Evolutionary conservation across 768 basidiomycete genomes (phyloP).

Genomic region (Suillus placidus): DNA sequence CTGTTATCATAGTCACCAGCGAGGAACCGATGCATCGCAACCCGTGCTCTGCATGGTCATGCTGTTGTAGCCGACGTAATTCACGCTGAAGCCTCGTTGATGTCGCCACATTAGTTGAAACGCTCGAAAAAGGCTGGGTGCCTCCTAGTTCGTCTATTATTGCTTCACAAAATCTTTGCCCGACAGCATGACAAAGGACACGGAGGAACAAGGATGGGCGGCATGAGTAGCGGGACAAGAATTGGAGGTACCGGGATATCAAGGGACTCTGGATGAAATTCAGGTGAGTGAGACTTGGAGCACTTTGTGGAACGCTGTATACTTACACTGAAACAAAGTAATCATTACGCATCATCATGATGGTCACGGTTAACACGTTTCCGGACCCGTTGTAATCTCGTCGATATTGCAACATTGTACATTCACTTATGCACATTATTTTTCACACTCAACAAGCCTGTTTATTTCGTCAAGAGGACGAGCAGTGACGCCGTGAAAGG

Average conservation of each 20-base stretch:
- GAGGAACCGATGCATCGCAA: conserved; percentile 80
- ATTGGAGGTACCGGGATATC: background rate
- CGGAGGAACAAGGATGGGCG: background rate
- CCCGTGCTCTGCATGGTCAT: conserved; percentile 59
- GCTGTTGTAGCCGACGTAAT: background rate
- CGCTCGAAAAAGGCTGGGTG: background rate
- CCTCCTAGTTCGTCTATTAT: background rate
- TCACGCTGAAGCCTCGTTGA: no score
- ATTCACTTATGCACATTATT: background rate
- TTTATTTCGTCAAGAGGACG: background rate
- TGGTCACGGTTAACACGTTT: background rate
- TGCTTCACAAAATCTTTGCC: background rate
- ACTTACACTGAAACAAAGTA: background rate
- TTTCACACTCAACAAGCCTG: no score
- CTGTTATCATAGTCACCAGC: conserved; percentile 52
- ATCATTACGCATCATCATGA: background rate
- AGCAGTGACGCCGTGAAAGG: background rate
- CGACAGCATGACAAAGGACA: background rate
- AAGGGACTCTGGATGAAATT: background rate
- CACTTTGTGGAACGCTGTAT: background rate
- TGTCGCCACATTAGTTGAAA: background rate
- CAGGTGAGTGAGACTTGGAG: background rate
- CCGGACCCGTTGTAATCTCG: background rate
- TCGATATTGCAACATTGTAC: background rate
- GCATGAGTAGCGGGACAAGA: background rate